Base-by-base conservation (phyloP, 352 stramenopile genomes). In the Phytophthora pseudosyringae region DNA sequence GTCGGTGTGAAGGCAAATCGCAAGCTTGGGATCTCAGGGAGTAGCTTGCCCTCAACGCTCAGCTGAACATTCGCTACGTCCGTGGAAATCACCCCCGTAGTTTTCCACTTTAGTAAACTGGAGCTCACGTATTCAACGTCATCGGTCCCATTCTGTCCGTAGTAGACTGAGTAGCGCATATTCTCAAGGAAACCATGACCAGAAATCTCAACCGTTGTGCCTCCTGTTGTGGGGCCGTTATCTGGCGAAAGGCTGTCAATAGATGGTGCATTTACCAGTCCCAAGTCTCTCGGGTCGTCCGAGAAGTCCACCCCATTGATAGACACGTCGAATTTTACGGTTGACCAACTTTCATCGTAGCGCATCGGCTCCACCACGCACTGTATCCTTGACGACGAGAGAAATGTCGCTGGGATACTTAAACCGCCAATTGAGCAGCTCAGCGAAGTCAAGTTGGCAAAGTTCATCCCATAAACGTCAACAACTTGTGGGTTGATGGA, bases 231-330 rank as follows among this genome's bases (percentile, higher is more conserved):
- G 6, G 64, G 60, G 13, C 62, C 71, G 49, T 79, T 80, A 28
- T 58, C 15, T 0, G 71, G 71, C 5, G 40, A 48, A 16, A 65
- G 18, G 0, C 1, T 52, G 13, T 39, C 41, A 31, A 82, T 44
- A 0, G 29, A 50, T 25, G 70, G 62, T n/a, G 28, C 25, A 51
- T 63, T 31, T 11, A 67, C 16, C 6, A 78, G 25, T n/a, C 7
- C 29, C 16, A 77, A 54, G 0, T 13, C 10, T 31, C 1, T 26
- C 11, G 63, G 39, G 0, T 50, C 21, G 0, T 35, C 40, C 29
- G 69, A 70, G 55, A 72, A 76, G 4, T 78, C 73, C 4, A 66
- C 41, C 1, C 70, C 73, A 49, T 81, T 79, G 13, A 77, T 29
- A 28, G 73, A 77, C 32, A 77, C 41, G 43, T 70, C 55, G 1